Base-by-base conservation (phyloP, 2,329 filamentous ascomycete species). In the Epichloe sibirici region DNA sequence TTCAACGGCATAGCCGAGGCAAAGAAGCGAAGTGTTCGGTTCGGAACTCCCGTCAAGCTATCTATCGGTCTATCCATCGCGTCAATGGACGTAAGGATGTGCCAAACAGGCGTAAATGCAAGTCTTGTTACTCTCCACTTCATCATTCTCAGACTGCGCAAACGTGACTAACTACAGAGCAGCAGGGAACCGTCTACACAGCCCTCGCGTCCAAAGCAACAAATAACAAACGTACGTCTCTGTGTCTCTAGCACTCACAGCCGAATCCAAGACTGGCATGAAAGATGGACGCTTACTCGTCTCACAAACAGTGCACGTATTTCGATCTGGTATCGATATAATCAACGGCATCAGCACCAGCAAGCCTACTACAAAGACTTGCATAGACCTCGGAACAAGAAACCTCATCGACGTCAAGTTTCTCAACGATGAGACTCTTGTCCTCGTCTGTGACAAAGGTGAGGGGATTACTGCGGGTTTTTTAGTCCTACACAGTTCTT, bases 1-100 rank as follows among this genome's bases (percentile, higher is more conserved):
- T 87, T 89, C 60, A 67, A 78, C 51, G 74, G 82, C 54, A 82
- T 90, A 63, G 82, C 88, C 56, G 79, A 85, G 66, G 79, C 83
- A 6, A 78, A 89, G 67, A 75, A 80, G 60, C 72, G 83, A 51
- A 84, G 81, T 52, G 83, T 90, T 11, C 71, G 83, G 5, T 83
- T 88, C 59, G 83, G 83, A 3, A 74, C 75, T 35, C 69, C 76
- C 3, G 69, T 74, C 3, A 71, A 66, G 49, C 59, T 82, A 5
- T 66, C 69, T 2, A 54, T 77, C 9, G 69, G 69, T 0, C 61
- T 62, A 56, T 77, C 62, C 57, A 71, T 70, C 59, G 78, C 59
- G 62, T 78, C 63, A 54, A 66, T 78, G 51, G 83, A 87, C 62
- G 69, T 84, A 57, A 73, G 71, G 21, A 81, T 88, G 75, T 74